A percentile compares a stretch with the other conserved stretches of the same genome.
These are phyloP conservation scores for Rickenella mellea DNA, from an alignment of 768 basidiomycete species.

Conservation along the genomic window DNA sequence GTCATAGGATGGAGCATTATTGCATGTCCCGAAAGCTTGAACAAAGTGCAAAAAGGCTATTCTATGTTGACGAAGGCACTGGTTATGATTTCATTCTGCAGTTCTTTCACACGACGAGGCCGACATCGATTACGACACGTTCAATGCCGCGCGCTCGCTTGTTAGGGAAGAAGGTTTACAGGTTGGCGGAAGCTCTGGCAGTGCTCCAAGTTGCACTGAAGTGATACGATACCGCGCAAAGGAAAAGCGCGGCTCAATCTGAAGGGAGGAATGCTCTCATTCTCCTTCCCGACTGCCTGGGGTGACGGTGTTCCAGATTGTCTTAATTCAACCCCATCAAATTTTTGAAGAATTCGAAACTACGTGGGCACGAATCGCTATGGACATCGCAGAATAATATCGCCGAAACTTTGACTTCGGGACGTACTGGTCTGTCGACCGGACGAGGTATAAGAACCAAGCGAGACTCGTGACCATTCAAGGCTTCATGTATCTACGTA, in stretches of 20 bases:
- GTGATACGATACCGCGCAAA: conserved; percentile 69
- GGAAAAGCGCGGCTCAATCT: conserved; percentile 49
- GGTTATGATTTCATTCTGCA: conserved; percentile 91
- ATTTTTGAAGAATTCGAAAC: conserved; percentile 66
- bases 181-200: conserved; percentile 91
- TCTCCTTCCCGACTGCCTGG: conserved; percentile 84
- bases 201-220: conserved; percentile 68
- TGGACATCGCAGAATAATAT: too few relatives aligned
- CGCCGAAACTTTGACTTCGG: too few relatives aligned
- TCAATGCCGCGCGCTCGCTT: conserved; percentile 59
- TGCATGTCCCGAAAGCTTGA: conserved; percentile 59
- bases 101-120: conserved; percentile 68
- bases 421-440: too few relatives aligned
- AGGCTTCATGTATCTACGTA: too few relatives aligned
- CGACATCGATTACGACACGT: conserved; percentile 73
- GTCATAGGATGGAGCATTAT: conserved; percentile 91
- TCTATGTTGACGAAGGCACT: conserved; percentile 90
- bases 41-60: conserved; percentile 37
- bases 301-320: neutral
- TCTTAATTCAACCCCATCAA: neutral
- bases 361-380: conserved; percentile 97
- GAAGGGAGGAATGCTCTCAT: conserved; percentile 83
- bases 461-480: too few relatives aligned
- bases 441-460: too few relatives aligned
- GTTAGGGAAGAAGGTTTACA: conserved; percentile 84